These are phyloP conservation scores for Blastocystis hominis DNA, from an alignment of 352 stramenopile species.

Conservation along the genomic window DNA sequence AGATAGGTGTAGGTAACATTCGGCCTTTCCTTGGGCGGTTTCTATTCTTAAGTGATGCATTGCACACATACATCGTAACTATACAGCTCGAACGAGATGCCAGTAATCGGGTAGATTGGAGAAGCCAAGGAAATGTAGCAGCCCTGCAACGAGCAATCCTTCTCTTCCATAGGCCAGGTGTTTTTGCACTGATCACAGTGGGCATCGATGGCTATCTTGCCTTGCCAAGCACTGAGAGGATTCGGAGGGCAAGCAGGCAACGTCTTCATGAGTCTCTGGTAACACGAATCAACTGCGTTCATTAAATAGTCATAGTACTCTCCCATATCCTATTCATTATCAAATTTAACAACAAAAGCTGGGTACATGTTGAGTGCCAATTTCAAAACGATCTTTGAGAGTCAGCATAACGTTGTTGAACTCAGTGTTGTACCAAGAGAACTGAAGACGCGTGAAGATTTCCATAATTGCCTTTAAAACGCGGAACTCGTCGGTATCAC, in stretches of 20 bases:
- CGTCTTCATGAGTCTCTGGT: background rate
- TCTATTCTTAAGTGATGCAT: background rate
- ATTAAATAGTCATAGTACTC: slow-evolving; percentile 40
- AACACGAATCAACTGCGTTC: background rate
- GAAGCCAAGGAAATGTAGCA: slow-evolving; percentile 10
- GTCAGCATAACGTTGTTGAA: slow-evolving; percentile 37
- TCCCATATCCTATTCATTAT: slow-evolving; percentile 24
- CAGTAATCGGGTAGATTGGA: background rate
- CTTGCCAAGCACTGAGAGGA: background rate
- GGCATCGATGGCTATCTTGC: background rate
- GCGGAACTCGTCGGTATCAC: background rate
- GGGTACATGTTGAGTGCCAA: slow-evolving; percentile 21
- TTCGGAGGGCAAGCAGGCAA: background rate
- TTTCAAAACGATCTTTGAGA: slow-evolving; percentile 24
- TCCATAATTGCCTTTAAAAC: background rate
- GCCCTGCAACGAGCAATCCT: background rate
- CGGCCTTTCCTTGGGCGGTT: background rate
- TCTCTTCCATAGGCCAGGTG: background rate
- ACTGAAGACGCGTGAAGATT: slow-evolving; percentile 6
- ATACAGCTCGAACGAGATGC: slow-evolving; percentile 17
- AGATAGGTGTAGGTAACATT: background rate
- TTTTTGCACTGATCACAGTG: background rate
- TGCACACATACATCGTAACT: background rate
- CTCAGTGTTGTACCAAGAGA: background rate
- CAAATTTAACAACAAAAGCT: too few species aligned